Evolutionary conservation across 2,329 filamentous ascomycete genomes (phyloP).

Genomic region (Fusarium falciforme): DNA sequence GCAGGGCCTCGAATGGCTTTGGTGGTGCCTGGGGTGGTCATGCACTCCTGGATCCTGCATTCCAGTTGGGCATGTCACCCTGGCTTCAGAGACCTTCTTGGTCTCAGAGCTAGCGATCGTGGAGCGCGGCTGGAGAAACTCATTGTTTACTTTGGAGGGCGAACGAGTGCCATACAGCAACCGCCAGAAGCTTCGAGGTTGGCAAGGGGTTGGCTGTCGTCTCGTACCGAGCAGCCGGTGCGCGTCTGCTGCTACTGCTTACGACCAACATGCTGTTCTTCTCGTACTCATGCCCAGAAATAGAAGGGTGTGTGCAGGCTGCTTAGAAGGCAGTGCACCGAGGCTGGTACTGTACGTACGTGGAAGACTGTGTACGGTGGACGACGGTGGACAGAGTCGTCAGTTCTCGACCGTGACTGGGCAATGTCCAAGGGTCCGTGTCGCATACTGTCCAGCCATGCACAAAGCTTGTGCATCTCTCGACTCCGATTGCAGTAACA

Average conservation of each 20-base stretch:
- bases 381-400: slow-evolving; percentile 15
- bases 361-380: background rate
- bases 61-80: slow-evolving; percentile 27
- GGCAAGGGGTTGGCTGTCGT: slow-evolving; percentile 6
- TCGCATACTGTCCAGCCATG: slow-evolving; percentile 20
- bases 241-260: background rate
- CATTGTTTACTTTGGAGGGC: slow-evolving; percentile 25
- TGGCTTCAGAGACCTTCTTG: slow-evolving; percentile 7
- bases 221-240: background rate
- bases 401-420: slow-evolving; percentile 29
- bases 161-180: slow-evolving; percentile 16
- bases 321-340: slow-evolving; percentile 23
- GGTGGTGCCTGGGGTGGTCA: slow-evolving; percentile 20
- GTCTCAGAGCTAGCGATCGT: slow-evolving; percentile 21
- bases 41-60: slow-evolving; percentile 46
- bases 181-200: slow-evolving; percentile 25
- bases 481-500: slow-evolving; percentile 8
- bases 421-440: slow-evolving; percentile 16
- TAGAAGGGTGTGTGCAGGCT: slow-evolving; percentile 34
- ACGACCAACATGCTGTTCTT: background rate
- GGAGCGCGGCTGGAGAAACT: slow-evolving; percentile 12
- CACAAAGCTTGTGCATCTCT: slow-evolving; percentile 30
- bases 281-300: slow-evolving; percentile 23
- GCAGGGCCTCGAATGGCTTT: slow-evolving; percentile 6
- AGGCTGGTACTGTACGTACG: slow-evolving; percentile 21